Conservation (phyloP, 441 rosid species). For the Corymbia citriodora region DNA sequence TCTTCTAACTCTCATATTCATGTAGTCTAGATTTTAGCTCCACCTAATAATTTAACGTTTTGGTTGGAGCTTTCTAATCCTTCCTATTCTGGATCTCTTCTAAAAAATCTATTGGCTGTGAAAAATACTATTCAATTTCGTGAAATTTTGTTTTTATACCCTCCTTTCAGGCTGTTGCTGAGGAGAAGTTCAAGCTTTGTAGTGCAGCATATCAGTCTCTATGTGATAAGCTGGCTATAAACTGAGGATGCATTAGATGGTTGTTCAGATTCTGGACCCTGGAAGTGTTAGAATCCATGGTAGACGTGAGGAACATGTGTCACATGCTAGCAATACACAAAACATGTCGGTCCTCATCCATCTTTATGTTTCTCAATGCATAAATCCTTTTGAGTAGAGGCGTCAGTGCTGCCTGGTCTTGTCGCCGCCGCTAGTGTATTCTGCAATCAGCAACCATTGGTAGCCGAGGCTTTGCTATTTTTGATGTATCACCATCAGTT, state of each 20-base stretch:
- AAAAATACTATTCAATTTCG: background rate
- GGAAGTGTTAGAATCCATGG: background rate
- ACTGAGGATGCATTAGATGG: conserved; percentile 13
- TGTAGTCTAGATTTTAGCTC: background rate
- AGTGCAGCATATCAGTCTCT: conserved; percentile 84
- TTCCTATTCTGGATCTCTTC: background rate
- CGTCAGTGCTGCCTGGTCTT: background rate
- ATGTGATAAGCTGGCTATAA: conserved; percentile 58
- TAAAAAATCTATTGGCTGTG: background rate
- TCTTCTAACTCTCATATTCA: background rate
- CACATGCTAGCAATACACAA: background rate
- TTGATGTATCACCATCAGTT: background rate
- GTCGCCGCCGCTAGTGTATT: background rate
- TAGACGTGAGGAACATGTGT: background rate
- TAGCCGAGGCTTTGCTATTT: background rate
- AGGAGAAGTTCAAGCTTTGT: conserved; percentile 92
- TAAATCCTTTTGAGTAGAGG: background rate
- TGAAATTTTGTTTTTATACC: background rate
- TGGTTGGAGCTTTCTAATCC: background rate
- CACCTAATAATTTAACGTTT: background rate
- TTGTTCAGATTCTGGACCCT: background rate
- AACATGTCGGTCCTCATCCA: background rate
- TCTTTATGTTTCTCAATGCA: background rate
- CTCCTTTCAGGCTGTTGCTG: conserved; percentile 61
- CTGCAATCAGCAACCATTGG: background rate